Conservation (phyloP, 2,329 filamentous ascomycete genomes). For the Diplocarpon rosae region DNA sequence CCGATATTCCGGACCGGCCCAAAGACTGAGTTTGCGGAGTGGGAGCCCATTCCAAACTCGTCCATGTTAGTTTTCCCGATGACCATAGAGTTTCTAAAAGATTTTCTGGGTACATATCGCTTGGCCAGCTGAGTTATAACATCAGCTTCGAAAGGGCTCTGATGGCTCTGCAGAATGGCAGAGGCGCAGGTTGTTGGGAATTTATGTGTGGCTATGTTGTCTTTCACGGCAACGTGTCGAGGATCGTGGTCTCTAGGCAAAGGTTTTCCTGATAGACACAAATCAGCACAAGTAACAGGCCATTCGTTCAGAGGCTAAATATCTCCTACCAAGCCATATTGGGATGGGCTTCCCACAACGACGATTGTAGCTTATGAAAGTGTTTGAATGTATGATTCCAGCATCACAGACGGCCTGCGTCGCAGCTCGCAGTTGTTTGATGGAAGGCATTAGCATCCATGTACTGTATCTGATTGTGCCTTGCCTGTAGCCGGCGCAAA, state of each 20-base stretch:
- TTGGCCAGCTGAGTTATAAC: constrained; percentile 53
- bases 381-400: neutral
- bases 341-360: neutral
- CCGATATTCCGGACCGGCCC: constrained; percentile 42
- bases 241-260: neutral
- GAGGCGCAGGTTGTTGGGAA: constrained; percentile 79
- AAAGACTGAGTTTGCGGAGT: constrained; percentile 57
- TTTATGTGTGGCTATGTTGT: constrained; percentile 59
- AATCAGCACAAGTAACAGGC: too few species aligned
- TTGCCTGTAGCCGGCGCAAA: too few species aligned
- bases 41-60: constrained; percentile 91
- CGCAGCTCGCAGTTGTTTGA: neutral
- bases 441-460: neutral
- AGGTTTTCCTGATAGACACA: neutral
- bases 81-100: constrained; percentile 15
- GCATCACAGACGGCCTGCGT: neutral
- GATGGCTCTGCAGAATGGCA: constrained; percentile 56
- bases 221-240: constrained; percentile 45
- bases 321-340: neutral
- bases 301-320: neutral
- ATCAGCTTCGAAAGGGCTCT: constrained; percentile 72
- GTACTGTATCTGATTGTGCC: neutral
- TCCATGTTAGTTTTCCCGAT: constrained; percentile 87
- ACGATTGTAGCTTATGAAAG: too few species aligned
- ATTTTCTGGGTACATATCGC: too few species aligned